phyloP scores from a whole-genome alignment of 371 early-diverging fungal species.

The Apophysomyces trapeziformis region DNA sequence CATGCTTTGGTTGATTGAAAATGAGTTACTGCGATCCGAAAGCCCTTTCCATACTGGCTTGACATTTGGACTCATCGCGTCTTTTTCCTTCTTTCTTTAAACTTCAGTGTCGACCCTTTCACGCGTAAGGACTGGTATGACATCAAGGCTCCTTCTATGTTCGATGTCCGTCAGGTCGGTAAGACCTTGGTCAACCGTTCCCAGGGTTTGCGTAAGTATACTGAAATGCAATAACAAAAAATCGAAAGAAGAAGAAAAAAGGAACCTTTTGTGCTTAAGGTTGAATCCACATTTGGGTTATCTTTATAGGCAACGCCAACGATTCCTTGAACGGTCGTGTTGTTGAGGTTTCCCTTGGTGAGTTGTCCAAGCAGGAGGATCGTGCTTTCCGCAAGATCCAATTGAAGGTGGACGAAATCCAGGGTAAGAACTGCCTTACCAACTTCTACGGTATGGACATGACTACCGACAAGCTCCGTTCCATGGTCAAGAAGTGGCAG shows the following conservation, averaged over 20 bases:
- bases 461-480: constrained; percentile 99
- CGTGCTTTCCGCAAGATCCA: constrained; percentile 98
- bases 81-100: constrained; percentile 2
- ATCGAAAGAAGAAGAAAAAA: neutral
- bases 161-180: constrained; percentile 92
- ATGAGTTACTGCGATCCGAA: too few relatives aligned
- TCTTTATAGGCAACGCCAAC: constrained; percentile 85
- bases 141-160: constrained; percentile 97
- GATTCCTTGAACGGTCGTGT: constrained; percentile 98
- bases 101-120: constrained; percentile 88
- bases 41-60: too few relatives aligned
- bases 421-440: constrained; percentile 98
- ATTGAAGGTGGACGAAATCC: constrained; percentile 98
- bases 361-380: constrained; percentile 96
- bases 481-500: constrained; percentile 99
- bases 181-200: constrained; percentile 99
- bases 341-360: constrained; percentile 98
- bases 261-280: neutral
- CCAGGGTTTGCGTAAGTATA: constrained; percentile 93
- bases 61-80: too few relatives aligned
- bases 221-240: neutral
- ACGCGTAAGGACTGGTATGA: constrained; percentile 99
- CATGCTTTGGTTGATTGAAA: too few relatives aligned
- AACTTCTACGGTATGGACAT: constrained; percentile 99
- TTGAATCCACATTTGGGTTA: neutral